Percentiles rank a stretch among this genome's conserved stretches.
phyloP scores from a whole-genome alignment of 768 basidiomycete genomes.

The Boletus coccyginus region DNA sequence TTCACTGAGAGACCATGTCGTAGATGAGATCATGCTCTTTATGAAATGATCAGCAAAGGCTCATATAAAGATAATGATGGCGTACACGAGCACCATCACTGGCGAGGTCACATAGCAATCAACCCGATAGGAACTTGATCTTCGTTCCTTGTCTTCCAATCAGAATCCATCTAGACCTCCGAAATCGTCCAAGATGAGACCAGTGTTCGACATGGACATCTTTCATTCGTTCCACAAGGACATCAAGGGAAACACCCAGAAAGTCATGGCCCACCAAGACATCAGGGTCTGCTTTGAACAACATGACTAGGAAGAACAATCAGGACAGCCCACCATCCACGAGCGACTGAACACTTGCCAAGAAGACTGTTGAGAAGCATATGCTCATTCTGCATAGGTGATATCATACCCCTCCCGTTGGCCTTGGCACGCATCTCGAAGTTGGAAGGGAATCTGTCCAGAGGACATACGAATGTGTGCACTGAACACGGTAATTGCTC shows the following conservation, averaged over 20 bases:
- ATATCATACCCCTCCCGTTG: conserved; percentile 66
- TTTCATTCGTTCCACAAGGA: conserved; percentile 86
- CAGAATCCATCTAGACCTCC: conserved; percentile 76
- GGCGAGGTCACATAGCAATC: conserved; percentile 88
- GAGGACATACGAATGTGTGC: conserved; percentile 86
- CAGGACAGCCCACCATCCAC: background rate
- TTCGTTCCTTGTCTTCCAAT: conserved; percentile 85
- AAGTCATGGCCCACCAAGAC: conserved; percentile 95
- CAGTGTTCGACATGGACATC: conserved; percentile 91
- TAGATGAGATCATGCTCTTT: conserved; percentile 94
- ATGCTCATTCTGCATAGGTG: conserved; percentile 76
- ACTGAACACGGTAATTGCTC: conserved; percentile 80
- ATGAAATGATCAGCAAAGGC: background rate
- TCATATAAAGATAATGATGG: background rate
- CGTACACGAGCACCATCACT: conserved; percentile 91
- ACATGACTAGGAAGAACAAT: conserved; percentile 45
- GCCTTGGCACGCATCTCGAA: conserved; percentile 71
- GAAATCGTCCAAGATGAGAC: conserved; percentile 90
- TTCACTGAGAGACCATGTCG: conserved; percentile 97
- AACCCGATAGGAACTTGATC: conserved; percentile 76
- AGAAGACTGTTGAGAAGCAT: conserved; percentile 82
- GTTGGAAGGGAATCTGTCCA: conserved; percentile 80
- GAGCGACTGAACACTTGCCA: conserved; percentile 40
- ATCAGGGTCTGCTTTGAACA: conserved; percentile 90
- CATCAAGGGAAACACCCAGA: conserved; percentile 83